Conservation (phyloP, 2,329 filamentous ascomycete genomes). For the Pseudocercospora fijiensis region DNA sequence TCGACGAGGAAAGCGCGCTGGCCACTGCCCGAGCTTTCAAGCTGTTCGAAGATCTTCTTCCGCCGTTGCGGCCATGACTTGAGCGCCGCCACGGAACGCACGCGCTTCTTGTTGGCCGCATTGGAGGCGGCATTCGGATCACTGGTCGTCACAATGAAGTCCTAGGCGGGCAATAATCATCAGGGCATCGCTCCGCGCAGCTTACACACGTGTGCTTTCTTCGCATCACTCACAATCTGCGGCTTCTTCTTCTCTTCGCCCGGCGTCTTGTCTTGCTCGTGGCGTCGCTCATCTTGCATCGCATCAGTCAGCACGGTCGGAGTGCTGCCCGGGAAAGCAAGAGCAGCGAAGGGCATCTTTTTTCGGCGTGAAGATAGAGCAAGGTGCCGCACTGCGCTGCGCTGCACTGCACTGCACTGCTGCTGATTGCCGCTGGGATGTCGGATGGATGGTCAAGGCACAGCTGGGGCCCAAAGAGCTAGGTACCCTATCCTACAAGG, state of each 20-base stretch:
- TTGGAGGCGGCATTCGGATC: constrained; percentile 27
- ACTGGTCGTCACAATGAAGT: constrained; percentile 35
- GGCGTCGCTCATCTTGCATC: constrained; percentile 4
- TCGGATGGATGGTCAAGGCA: neutral
- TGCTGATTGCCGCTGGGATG: neutral
- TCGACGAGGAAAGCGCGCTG: constrained; percentile 26
- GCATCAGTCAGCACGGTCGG: neutral
- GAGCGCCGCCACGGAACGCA: constrained; percentile 33
- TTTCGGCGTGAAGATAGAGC: neutral
- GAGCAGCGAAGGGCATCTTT: neutral
- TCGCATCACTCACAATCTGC: constrained; percentile 17
- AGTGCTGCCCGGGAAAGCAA: neutral
- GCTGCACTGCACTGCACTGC: too few relatives aligned
- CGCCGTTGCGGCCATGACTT: constrained; percentile 34
- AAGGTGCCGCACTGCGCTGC: too few relatives aligned
- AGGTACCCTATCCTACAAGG: neutral
- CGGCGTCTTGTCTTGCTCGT: constrained; percentile 12
- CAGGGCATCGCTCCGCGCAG: neutral
- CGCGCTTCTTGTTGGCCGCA: constrained; percentile 33
- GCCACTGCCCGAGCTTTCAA: constrained; percentile 23
- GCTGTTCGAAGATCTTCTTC: constrained; percentile 31
- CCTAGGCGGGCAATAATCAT: constrained; percentile 9
- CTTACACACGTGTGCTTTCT: too few relatives aligned
- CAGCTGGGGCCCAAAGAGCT: neutral
- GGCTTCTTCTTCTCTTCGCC: too few relatives aligned